These are phyloP conservation scores for Nakazawaea wyomingensis DNA, from an alignment of 805 yeast species.

Conservation along the genomic window DNA sequence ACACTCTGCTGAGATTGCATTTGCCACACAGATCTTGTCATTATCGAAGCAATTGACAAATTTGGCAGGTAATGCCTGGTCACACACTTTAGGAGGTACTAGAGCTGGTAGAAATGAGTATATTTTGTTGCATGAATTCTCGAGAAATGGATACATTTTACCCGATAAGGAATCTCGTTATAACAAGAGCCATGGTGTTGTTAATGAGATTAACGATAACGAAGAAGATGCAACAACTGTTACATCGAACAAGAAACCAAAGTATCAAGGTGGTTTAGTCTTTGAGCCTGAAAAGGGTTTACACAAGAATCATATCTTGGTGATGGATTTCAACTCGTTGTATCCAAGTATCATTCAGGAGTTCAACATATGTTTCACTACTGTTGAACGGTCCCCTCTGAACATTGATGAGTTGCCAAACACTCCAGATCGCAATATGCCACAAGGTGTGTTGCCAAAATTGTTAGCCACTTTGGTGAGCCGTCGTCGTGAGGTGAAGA, in stretches of 20 bases:
- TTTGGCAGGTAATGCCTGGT: constrained; percentile 97
- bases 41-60: constrained; percentile 87
- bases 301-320: constrained; percentile 81
- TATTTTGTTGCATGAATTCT: constrained; percentile 87
- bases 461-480: constrained; percentile 78
- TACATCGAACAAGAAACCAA: constrained; percentile 59
- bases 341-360: constrained; percentile 98
- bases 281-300: constrained; percentile 96
- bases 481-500: constrained; percentile 91
- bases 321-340: constrained; percentile 97
- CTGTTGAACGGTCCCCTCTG: constrained; percentile 63
- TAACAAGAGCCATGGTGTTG: constrained; percentile 14
- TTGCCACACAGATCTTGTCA: constrained; percentile 79
- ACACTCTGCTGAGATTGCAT: constrained; percentile 73
- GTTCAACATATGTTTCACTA: constrained; percentile 93
- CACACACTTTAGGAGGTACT: constrained; percentile 89
- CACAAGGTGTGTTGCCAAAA: constrained; percentile 82
- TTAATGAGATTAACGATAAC: constrained; percentile 29
- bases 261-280: constrained; percentile 89
- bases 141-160: constrained; percentile 70
- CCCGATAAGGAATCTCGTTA: constrained; percentile 65
- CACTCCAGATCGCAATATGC: constrained; percentile 52
- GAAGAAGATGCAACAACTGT: constrained; percentile 40
- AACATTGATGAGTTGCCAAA: constrained; percentile 62
- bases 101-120: constrained; percentile 95